A percentile compares a stretch with the other conserved stretches of the same genome.
phyloP scores from a whole-genome alignment of 441 rosid species.

The Jatropha multifida region DNA sequence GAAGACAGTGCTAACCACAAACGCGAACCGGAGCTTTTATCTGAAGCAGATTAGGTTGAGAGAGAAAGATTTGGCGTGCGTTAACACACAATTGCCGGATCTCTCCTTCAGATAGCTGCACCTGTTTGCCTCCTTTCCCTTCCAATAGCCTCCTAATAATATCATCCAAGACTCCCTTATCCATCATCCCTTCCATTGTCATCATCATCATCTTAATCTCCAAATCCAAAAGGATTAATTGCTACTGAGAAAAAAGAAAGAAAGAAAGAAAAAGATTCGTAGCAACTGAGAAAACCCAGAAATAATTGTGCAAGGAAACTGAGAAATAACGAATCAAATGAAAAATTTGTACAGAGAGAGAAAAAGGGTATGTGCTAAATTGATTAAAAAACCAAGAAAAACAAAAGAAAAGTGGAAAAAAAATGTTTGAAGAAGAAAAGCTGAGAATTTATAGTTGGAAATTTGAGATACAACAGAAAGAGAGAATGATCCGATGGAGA shows the following conservation, averaged over 20 bases:
- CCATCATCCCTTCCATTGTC: constrained; percentile 94
- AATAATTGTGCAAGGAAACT: constrained; percentile 1
- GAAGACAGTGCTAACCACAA: constrained; percentile 58
- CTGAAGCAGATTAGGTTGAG: constrained; percentile 82
- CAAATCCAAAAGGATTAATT: neutral
- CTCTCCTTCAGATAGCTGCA: constrained; percentile 92
- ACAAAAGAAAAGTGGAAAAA: neutral
- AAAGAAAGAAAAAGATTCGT: too few relatives aligned
- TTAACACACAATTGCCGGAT: constrained; percentile 96
- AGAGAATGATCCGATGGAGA: constrained; percentile 3
- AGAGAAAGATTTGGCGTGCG: constrained; percentile 92
- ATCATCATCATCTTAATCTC: constrained; percentile 62
- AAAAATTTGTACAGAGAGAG: constrained; percentile 9
- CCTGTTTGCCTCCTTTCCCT: constrained; percentile 92
- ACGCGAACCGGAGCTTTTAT: constrained; percentile 82
- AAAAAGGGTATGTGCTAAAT: constrained; percentile 28
- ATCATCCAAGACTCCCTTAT: constrained; percentile 80
- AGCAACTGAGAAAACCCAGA: neutral
- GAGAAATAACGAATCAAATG: neutral
- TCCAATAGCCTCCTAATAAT: constrained; percentile 89
- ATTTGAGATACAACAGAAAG: constrained; percentile 2
- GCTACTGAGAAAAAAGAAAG: too few relatives aligned
- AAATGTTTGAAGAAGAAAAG: constrained; percentile 12
- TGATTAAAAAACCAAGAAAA: constrained; percentile 15
- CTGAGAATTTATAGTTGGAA: constrained; percentile 17